These are phyloP conservation scores for Boletus pseudo-olivaceus DNA, from an alignment of 768 basidiomycete genomes.

Conservation along the genomic window DNA sequence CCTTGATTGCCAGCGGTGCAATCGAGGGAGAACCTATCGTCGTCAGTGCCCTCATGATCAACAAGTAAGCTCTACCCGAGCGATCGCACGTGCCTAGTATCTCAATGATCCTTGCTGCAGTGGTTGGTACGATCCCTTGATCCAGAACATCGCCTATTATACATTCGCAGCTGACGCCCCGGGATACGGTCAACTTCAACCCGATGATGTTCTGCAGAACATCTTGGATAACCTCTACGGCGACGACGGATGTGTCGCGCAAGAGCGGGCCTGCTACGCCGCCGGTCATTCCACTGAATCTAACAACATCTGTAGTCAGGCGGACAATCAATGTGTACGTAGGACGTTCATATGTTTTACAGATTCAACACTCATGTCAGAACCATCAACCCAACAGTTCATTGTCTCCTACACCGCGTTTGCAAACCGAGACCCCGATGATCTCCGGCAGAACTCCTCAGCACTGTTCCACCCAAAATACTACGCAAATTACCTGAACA, in stretches of 20 bases:
- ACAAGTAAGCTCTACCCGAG: slow-evolving; percentile 40
- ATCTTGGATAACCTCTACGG: slow-evolving; percentile 48
- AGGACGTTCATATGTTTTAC: background rate
- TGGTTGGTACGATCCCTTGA: slow-evolving; percentile 63
- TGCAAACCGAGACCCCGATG: slow-evolving; percentile 50
- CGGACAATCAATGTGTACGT: slow-evolving; percentile 57
- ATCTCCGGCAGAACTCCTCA: slow-evolving; percentile 54
- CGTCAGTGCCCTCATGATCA: slow-evolving; percentile 63
- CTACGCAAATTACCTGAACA: slow-evolving; percentile 45
- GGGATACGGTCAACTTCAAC: slow-evolving; percentile 62
- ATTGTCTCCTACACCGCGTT: slow-evolving; percentile 51
- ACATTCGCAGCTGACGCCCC: slow-evolving; percentile 60
- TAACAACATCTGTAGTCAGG: slow-evolving; percentile 45
- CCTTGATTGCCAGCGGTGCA: slow-evolving; percentile 41
- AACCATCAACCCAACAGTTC: slow-evolving; percentile 26
- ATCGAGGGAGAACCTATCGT: slow-evolving; percentile 48
- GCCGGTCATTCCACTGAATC: slow-evolving; percentile 47
- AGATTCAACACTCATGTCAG: background rate
- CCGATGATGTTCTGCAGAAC: slow-evolving; percentile 39
- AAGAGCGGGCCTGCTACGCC: slow-evolving; percentile 53
- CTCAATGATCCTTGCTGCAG: slow-evolving; percentile 27
- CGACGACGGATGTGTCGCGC: slow-evolving; percentile 49
- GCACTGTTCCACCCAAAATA: slow-evolving; percentile 55
- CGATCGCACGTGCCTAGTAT: background rate
- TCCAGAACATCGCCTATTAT: slow-evolving; percentile 60